Evolutionary conservation across 2,329 filamentous ascomycete species (phyloP).

Genomic region (Fusarium sp.): DNA sequence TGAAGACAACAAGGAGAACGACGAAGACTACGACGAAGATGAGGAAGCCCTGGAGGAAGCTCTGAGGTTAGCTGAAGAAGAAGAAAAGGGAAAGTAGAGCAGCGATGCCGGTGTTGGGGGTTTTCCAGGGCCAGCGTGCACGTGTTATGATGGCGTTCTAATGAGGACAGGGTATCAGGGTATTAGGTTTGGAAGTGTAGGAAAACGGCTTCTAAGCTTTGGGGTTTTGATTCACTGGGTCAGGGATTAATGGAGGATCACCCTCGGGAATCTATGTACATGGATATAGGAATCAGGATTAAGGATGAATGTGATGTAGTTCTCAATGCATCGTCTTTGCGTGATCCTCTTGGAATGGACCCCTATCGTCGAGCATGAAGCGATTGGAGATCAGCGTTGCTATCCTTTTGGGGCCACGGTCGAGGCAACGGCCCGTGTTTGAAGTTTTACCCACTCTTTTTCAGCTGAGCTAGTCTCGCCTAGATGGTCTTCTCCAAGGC

Average conservation of each 20-base stretch:
- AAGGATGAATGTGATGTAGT: constrained; percentile 6
- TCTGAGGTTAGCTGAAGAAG: constrained; percentile 46
- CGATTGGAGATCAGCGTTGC: constrained; percentile 15
- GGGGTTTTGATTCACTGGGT: constrained; percentile 8
- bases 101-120: background rate
- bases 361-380: constrained; percentile 1
- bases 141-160: constrained; percentile 31
- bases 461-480: constrained; percentile 8
- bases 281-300: constrained; percentile 9
- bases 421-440: constrained; percentile 8
- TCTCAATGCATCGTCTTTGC: background rate
- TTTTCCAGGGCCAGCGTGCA: constrained; percentile 22
- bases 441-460: constrained; percentile 14
- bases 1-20: constrained; percentile 40
- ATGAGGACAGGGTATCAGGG: constrained; percentile 5
- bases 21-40: constrained; percentile 47
- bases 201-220: constrained; percentile 15
- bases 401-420: background rate
- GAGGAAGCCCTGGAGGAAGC: constrained; percentile 52
- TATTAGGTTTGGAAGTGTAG: constrained; percentile 5
- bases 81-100: constrained; percentile 34
- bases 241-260: constrained; percentile 22
- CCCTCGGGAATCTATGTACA: constrained; percentile 30
- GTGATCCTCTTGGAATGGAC: constrained; percentile 2
- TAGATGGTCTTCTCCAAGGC: constrained; percentile 20